Percentiles rank a stretch among this genome's conserved stretches.
phyloP scores from a whole-genome alignment of 2,329 filamentous ascomycete species.

The Xylariaceae sp. region DNA sequence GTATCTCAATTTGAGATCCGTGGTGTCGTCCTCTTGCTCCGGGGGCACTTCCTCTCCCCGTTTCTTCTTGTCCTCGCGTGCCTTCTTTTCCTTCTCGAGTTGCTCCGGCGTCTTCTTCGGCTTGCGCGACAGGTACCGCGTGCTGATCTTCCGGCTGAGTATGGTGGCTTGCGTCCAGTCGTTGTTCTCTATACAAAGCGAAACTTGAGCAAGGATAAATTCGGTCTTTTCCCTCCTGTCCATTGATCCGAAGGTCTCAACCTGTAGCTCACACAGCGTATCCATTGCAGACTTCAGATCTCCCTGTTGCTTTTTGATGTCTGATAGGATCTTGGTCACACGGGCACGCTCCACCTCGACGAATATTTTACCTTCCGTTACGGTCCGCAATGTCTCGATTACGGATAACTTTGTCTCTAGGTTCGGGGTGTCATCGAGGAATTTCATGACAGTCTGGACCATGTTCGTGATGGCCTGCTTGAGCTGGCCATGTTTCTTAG shows the following conservation, averaged over 20 bases:
- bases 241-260: conserved; percentile 99
- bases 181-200: conserved; percentile 86
- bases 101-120: conserved; percentile 86
- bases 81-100: conserved; percentile 84
- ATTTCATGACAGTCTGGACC: conserved; percentile 93
- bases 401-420: conserved; percentile 84
- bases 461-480: conserved; percentile 99
- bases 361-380: conserved; percentile 99
- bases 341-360: conserved; percentile 97
- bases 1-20: conserved; percentile 89
- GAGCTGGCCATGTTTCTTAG: conserved; percentile 99
- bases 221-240: conserved; percentile 95
- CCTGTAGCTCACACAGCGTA: conserved; percentile 93
- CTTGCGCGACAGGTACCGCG: conserved; percentile 81
- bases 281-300: conserved; percentile 86
- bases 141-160: conserved; percentile 94
- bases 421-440: conserved; percentile 79
- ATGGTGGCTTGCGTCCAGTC: conserved; percentile 97
- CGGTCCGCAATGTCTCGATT: conserved; percentile 91
- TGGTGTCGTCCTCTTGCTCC: conserved; percentile 81
- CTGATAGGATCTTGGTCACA: conserved; percentile 87
- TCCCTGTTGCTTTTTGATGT: conserved; percentile 95
- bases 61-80: conserved; percentile 77
- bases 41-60: conserved; percentile 73
- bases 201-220: conserved; percentile 93